phyloP scores from a whole-genome alignment of 148 eudicot species.

The Bassia scoparia region DNA sequence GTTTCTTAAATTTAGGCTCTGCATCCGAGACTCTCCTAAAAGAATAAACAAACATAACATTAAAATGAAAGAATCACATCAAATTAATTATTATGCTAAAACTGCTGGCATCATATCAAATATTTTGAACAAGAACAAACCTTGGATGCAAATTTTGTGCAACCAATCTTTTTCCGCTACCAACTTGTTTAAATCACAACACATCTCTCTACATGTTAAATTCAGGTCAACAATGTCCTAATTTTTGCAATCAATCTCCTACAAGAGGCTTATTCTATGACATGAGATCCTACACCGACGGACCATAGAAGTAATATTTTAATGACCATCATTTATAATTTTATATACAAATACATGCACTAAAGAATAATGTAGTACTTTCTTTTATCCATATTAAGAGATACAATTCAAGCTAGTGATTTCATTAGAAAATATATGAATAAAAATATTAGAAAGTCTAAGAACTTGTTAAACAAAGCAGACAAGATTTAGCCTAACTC shows the following conservation, averaged over 20 bases:
- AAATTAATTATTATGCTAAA: neutral
- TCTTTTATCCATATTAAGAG: too few species aligned
- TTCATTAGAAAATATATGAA: too few species aligned
- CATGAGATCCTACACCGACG: too few species aligned
- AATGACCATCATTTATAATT: too few species aligned
- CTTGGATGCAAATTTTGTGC: conserved; percentile 11
- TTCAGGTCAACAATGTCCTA: neutral
- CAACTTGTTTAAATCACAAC: conserved; percentile 11
- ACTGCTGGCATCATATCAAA: neutral
- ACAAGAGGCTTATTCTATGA: conserved; percentile 15
- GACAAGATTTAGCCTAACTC: too few species aligned
- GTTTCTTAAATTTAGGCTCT: conserved; percentile 10
- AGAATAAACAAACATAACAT: neutral
- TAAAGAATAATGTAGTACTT: too few species aligned
- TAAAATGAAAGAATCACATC: neutral
- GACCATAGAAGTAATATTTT: too few species aligned
- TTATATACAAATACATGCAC: too few species aligned
- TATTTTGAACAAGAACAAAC: neutral
- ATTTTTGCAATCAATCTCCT: conserved; percentile 12
- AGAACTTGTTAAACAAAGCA: too few species aligned
- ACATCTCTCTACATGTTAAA: conserved; percentile 9
- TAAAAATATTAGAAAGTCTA: too few species aligned
- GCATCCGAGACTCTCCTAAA: conserved; percentile 11
- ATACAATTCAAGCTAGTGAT: too few species aligned
- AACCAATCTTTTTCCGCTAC: neutral